These are phyloP conservation scores for Tulasnella sp. DNA, from an alignment of 768 basidiomycete species.

Conservation along the genomic window DNA sequence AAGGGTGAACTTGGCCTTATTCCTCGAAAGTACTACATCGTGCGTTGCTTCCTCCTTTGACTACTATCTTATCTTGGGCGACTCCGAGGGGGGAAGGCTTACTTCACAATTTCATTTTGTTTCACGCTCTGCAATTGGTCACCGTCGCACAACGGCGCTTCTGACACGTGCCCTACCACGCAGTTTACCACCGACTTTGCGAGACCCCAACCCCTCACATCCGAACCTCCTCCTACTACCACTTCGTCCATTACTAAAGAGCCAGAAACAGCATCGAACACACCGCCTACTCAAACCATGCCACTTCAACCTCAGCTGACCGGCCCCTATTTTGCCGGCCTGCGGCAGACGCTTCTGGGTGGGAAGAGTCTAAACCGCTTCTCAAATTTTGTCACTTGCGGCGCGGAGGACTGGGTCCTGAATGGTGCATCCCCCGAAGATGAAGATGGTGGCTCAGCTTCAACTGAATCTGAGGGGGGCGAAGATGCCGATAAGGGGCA, in stretches of 20 bases:
- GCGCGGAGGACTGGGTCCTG: slow-evolving; percentile 79
- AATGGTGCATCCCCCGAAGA: slow-evolving; percentile 48
- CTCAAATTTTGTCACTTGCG: slow-evolving; percentile 79
- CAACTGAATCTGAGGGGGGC: neutral
- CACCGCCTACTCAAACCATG: neutral
- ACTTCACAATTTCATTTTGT: neutral
- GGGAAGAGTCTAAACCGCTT: slow-evolving; percentile 81
- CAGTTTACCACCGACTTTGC: slow-evolving; percentile 67
- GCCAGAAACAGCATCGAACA: neutral
- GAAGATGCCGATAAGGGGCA: neutral
- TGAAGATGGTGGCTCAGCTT: slow-evolving; percentile 31
- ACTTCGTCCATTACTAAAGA: slow-evolving; percentile 28
- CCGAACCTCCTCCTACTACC: slow-evolving; percentile 47
- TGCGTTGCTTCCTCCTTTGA: slow-evolving; percentile 37
- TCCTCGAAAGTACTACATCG: no score
- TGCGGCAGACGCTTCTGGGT: slow-evolving; percentile 53
- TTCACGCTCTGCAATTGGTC: neutral
- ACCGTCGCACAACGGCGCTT: neutral
- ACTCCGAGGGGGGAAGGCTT: neutral
- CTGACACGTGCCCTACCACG: slow-evolving; percentile 20
- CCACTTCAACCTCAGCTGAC: slow-evolving; percentile 25
- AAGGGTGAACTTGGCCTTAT: no score
- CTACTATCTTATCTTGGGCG: neutral
- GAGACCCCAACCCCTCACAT: slow-evolving; percentile 41
- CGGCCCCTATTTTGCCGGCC: slow-evolving; percentile 39